Evolutionary conservation across 345 rosid genomes (phyloP).

Genomic region (Eucalyptus curtisii): DNA sequence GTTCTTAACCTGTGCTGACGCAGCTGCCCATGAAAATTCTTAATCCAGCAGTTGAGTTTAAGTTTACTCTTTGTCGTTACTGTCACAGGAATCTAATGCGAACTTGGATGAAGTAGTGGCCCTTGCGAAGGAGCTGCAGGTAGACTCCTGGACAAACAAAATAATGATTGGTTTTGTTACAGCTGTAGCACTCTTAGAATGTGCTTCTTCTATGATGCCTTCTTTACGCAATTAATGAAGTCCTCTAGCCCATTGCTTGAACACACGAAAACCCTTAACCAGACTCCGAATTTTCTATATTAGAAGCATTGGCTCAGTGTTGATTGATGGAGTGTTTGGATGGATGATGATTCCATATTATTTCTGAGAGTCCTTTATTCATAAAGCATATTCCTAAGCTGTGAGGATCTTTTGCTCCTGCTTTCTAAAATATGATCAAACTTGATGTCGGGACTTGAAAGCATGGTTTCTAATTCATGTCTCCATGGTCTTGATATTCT

Average conservation of each 20-base stretch:
- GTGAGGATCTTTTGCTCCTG: not conserved
- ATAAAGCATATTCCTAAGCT: not conserved
- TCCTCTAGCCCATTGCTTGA: not conserved
- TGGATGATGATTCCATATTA: not conserved
- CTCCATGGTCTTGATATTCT: not conserved
- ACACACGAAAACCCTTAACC: not conserved
- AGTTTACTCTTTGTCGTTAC: not conserved
- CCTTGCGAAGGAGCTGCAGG: conserved; percentile 93
- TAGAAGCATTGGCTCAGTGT: not conserved
- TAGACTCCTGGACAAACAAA: not conserved
- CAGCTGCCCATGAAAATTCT: not conserved
- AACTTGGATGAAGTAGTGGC: conserved; percentile 91
- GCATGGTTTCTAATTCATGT: not conserved
- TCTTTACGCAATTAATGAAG: not conserved
- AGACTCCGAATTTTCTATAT: not conserved
- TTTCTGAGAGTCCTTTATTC: not conserved
- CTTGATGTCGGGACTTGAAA: not conserved
- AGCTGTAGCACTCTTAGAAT: not conserved
- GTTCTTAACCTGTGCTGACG: not conserved
- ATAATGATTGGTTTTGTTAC: not conserved
- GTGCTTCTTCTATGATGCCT: not conserved
- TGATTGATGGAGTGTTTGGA: not conserved
- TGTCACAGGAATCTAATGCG: conserved; percentile 64
- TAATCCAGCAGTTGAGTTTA: not conserved
- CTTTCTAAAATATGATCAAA: not conserved